A percentile compares a stretch with the other conserved stretches of the same genome.
phyloP scores from a whole-genome alignment of 495 filamentous ascomycete species.

The Penicillium ochrochloron region DNA sequence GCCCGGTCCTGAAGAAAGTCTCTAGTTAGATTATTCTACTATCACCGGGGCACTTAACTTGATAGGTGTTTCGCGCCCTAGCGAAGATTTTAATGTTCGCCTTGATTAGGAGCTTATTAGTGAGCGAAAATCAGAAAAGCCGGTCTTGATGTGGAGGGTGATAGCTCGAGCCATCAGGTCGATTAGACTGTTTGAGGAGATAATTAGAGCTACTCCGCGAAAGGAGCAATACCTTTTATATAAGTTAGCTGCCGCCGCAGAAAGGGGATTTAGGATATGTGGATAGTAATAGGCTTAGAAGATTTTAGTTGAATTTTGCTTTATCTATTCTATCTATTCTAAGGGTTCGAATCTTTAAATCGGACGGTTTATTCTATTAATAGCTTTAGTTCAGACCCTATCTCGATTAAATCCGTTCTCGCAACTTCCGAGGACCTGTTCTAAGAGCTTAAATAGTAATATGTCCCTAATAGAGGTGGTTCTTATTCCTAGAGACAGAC shows the following conservation, averaged over 20 bases:
- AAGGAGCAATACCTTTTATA: slow-evolving; percentile 31
- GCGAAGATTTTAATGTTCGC: slow-evolving; percentile 24
- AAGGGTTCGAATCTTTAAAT: slow-evolving; percentile 7
- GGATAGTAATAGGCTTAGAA: not conserved
- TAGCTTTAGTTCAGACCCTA: too few species aligned
- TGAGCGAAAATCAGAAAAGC: slow-evolving; percentile 16
- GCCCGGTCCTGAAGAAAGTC: slow-evolving; percentile 22
- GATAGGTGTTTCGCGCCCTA: slow-evolving; percentile 27
- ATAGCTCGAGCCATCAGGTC: slow-evolving; percentile 23
- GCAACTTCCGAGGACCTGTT: too few species aligned
- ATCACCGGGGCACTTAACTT: slow-evolving; percentile 33
- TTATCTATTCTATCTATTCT: not conserved
- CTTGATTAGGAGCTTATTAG: slow-evolving; percentile 25
- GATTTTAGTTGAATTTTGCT: not conserved
- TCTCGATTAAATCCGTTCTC: too few species aligned
- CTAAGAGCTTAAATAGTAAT: not conserved
- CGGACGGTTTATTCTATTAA: not conserved
- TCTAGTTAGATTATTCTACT: slow-evolving; percentile 35
- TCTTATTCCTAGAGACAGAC: not conserved
- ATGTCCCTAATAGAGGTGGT: not conserved
- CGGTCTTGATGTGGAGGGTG: slow-evolving; percentile 26
- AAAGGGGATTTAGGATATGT: slow-evolving; percentile 2
- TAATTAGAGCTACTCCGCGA: slow-evolving; percentile 23
- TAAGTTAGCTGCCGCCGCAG: slow-evolving; percentile 17
- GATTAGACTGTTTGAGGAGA: slow-evolving; percentile 27